Percentiles rank a stretch among this genome's conserved stretches.
phyloP scores from a whole-genome alignment of 2,329 filamentous ascomycete genomes.

The Phaeosphaeria sp. region DNA sequence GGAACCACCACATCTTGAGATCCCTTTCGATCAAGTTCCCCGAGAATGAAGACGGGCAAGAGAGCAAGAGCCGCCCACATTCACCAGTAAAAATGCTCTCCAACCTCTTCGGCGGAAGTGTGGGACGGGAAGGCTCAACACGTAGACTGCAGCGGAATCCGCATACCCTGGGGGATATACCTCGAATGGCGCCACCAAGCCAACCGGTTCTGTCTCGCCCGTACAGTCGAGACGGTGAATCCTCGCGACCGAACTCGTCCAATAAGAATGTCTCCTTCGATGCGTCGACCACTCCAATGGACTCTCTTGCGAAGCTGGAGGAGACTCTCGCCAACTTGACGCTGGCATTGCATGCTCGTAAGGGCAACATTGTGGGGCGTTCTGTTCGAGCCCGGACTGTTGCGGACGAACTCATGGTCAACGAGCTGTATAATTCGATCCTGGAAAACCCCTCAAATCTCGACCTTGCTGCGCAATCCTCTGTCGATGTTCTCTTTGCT shows the following conservation, averaged over 20 bases:
- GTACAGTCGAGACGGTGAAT: conserved; percentile 44
- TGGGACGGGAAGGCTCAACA: conserved; percentile 50
- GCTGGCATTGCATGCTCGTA: conserved; percentile 80
- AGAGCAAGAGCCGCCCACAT: conserved; percentile 72
- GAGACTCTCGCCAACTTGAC: conserved; percentile 86
- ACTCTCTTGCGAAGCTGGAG: conserved; percentile 72
- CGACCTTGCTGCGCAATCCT: conserved; percentile 75
- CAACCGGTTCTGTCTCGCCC: conserved; percentile 47
- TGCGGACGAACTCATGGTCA: conserved; percentile 81
- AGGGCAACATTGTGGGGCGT: conserved; percentile 84
- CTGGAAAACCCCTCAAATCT: conserved; percentile 83
- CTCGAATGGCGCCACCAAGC: conserved; percentile 42
- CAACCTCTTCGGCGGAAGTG: conserved; percentile 73
- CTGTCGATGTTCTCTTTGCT: conserved; percentile 84
- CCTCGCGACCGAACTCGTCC: conserved; percentile 42
- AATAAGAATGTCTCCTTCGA: conserved; percentile 42
- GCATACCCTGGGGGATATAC: conserved; percentile 44
- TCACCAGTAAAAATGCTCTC: conserved; percentile 92
- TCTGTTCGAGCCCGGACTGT: conserved; percentile 72
- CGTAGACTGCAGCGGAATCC: conserved; percentile 45
- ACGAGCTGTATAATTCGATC: conserved; percentile 88
- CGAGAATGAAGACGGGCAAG: conserved; percentile 60
- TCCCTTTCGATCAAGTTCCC: conserved; percentile 70
- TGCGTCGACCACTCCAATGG: conserved; percentile 24
- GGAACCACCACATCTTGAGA: conserved; percentile 78